Evolutionary conservation across 768 basidiomycete genomes (phyloP).

Genomic region (Leccinum subtestaceum): DNA sequence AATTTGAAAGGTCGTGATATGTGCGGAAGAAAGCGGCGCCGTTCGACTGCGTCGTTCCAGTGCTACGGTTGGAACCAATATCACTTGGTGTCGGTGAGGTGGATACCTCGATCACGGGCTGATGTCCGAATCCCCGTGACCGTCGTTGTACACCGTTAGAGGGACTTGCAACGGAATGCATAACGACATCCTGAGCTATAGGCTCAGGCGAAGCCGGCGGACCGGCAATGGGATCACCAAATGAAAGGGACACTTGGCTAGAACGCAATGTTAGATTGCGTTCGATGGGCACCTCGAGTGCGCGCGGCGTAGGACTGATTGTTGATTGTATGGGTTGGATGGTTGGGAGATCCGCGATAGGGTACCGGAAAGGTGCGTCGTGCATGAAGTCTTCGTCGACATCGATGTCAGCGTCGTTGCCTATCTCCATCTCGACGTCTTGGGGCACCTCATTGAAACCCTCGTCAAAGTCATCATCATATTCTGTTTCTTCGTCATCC

Average conservation of each 20-base stretch:
- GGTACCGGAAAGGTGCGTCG: conserved; percentile 31
- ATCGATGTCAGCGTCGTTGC: conserved; percentile 42
- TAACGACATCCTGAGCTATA: conserved; percentile 25
- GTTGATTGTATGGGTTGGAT: conserved; percentile 14
- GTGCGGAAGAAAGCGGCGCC: conserved; percentile 62
- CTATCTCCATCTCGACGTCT: conserved; percentile 34
- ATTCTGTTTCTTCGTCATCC: conserved; percentile 64
- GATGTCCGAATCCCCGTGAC: conserved; percentile 43
- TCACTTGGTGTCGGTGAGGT: conserved; percentile 62
- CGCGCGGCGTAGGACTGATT: conserved; percentile 10
- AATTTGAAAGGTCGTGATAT: conserved; percentile 46
- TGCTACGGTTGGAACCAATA: conserved; percentile 53
- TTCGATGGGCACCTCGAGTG: conserved; percentile 30
- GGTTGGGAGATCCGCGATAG: conserved; percentile 7
- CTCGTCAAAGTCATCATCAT: conserved; percentile 47
- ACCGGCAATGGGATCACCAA: conserved; percentile 3
- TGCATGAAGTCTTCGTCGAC: conserved; percentile 43
- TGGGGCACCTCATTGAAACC: conserved; percentile 31
- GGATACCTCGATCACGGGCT: conserved; percentile 61
- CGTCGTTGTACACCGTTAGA: conserved; percentile 40
- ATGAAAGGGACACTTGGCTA: conserved; percentile 13
- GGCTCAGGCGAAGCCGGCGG: conserved; percentile 5
- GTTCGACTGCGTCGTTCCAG: conserved; percentile 50
- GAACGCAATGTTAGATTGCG: conserved; percentile 28
- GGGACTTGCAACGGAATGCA: conserved; percentile 35